phyloP scores from a whole-genome alignment of 768 basidiomycete genomes.

The Termitomyces sp. region DNA sequence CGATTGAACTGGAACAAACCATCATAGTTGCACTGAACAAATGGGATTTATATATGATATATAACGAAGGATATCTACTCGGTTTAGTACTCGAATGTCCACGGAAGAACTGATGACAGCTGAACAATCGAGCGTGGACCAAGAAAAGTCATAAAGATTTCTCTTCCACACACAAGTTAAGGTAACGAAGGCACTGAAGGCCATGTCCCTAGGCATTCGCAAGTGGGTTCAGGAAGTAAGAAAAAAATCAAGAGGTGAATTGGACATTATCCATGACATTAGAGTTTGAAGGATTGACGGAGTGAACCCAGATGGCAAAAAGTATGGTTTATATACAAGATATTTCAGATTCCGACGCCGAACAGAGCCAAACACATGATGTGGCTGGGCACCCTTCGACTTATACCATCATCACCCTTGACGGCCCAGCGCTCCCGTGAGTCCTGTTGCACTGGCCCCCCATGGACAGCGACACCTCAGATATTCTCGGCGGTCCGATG shows the following conservation, averaged over 20 bases:
- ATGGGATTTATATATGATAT: background rate
- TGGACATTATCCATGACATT: conserved; percentile 1
- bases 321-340: conserved; percentile 2
- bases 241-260: conserved; percentile 8
- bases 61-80: conserved; percentile 34
- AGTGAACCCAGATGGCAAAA: background rate
- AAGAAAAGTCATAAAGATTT: conserved; percentile 27
- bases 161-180: conserved; percentile 75
- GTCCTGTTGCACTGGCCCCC: conserved; percentile 18
- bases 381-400: conserved; percentile 26
- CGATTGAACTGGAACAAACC: background rate
- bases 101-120: conserved; percentile 33
- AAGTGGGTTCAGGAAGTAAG: conserved; percentile 39
- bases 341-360: conserved; percentile 20
- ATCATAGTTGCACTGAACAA: background rate
- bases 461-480: conserved; percentile 66
- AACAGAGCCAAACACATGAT: conserved; percentile 28
- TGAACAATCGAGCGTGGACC: conserved; percentile 79
- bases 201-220: conserved; percentile 76
- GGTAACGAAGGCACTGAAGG: conserved; percentile 70
- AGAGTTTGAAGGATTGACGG: background rate
- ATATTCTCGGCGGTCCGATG: conserved; percentile 62
- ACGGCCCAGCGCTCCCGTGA: conserved; percentile 24
- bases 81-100: conserved; percentile 80
- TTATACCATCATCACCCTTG: conserved; percentile 29